Percentiles rank a stretch among this genome's conserved stretches.
Conservation (phyloP, 2,329 filamentous ascomycete genomes). For the Ustulina deusta region DNA sequence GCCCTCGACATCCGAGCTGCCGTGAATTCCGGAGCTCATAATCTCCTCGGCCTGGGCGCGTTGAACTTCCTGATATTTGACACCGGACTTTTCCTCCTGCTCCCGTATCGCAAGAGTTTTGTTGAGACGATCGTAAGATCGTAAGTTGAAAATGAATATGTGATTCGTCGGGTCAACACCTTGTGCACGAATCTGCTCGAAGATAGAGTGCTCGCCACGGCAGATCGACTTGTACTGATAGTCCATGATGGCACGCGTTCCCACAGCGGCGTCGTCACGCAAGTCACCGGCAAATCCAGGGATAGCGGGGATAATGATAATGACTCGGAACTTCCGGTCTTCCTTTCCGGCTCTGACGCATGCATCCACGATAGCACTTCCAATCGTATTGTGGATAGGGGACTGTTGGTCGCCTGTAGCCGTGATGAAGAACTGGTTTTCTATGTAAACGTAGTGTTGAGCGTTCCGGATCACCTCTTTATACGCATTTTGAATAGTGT, state of each 20-base stretch:
- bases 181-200: constrained; percentile 77
- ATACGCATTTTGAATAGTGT: constrained; percentile 90
- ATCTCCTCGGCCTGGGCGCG: constrained; percentile 89
- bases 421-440: constrained; percentile 99
- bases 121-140: constrained; percentile 92
- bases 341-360: constrained; percentile 85
- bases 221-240: constrained; percentile 98
- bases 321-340: constrained; percentile 87
- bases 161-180: constrained; percentile 83
- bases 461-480: constrained; percentile 86
- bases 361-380: constrained; percentile 89
- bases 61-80: constrained; percentile 88
- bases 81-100: constrained; percentile 83
- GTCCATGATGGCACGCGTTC: constrained; percentile 96
- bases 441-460: constrained; percentile 94
- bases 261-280: constrained; percentile 82
- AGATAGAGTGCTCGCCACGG: constrained; percentile 91
- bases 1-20: constrained; percentile 59
- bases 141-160: constrained; percentile 93
- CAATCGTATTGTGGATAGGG: constrained; percentile 89
- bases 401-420: constrained; percentile 89
- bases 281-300: constrained; percentile 96
- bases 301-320: constrained; percentile 89
- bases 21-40: constrained; percentile 80
- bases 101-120: constrained; percentile 78